Conservation (phyloP, 345 rosid species). For the Mallotus nudiflorus region DNA sequence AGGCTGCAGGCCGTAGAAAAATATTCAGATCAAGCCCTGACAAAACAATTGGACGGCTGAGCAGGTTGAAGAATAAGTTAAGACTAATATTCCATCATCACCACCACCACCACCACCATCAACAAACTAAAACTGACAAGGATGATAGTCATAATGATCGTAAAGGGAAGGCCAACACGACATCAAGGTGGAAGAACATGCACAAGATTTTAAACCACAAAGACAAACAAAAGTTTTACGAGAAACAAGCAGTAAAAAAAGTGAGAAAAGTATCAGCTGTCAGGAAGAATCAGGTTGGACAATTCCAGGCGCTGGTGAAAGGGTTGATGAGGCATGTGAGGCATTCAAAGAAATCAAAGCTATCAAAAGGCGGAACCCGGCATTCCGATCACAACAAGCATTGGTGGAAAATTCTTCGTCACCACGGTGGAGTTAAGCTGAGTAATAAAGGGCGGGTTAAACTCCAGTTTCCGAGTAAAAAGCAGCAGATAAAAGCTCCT, state of each 20-base stretch:
- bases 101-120: conserved; percentile 56
- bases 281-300: conserved; percentile 39
- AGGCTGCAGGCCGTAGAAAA: background rate
- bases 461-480: conserved; percentile 17
- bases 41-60: conserved; percentile 40
- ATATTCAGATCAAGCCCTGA: background rate
- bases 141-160: background rate
- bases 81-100: conserved; percentile 63
- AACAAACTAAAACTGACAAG: conserved; percentile 10
- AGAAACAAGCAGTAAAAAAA: conserved; percentile 23
- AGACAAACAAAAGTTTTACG: conserved; percentile 18
- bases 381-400: background rate
- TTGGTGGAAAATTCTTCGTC: conserved; percentile 46
- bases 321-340: conserved; percentile 50
- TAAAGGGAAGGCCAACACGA: background rate
- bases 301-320: conserved; percentile 45
- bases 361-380: background rate
- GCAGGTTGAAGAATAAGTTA: conserved; percentile 56
- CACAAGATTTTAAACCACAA: conserved; percentile 28
- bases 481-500: too few species aligned
- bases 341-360: conserved; percentile 43
- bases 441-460: conserved; percentile 37
- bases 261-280: conserved; percentile 16
- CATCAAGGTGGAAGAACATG: conserved; percentile 47
- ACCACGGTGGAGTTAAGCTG: conserved; percentile 39